These are phyloP conservation scores for Ophiostoma ips DNA, from an alignment of 2,329 filamentous ascomycete species.

Conservation along the genomic window DNA sequence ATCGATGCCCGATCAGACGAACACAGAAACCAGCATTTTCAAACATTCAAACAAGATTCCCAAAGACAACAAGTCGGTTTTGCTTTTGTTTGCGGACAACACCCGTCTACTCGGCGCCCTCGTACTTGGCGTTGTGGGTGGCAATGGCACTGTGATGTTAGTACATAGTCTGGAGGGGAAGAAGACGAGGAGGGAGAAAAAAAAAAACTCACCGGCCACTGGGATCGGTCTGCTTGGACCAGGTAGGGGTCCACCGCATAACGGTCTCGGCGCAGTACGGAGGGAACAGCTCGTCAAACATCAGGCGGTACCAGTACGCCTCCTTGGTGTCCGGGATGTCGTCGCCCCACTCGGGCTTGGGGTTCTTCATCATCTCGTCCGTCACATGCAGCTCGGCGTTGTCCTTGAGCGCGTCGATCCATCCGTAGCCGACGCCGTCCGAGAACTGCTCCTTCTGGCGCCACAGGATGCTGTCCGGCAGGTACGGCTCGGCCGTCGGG, in stretches of 20 bases:
- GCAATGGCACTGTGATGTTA: slow-evolving; percentile 49
- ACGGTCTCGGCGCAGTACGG: slow-evolving; percentile 82
- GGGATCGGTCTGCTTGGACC: slow-evolving; percentile 92
- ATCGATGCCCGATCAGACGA: too few relatives aligned
- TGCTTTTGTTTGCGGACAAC: neutral
- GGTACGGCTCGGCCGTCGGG: slow-evolving; percentile 66
- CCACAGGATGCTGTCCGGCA: slow-evolving; percentile 94
- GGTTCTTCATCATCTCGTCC: slow-evolving; percentile 97
- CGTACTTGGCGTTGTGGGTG: slow-evolving; percentile 63
- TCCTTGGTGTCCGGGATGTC: slow-evolving; percentile 96
- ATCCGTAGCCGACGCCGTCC: slow-evolving; percentile 95
- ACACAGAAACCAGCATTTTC: neutral
- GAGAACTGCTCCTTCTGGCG: slow-evolving; percentile 99
- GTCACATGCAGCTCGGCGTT: slow-evolving; percentile 78
- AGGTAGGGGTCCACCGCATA: slow-evolving; percentile 92
- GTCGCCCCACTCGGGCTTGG: slow-evolving; percentile 86
- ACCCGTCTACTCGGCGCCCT: slow-evolving; percentile 21
- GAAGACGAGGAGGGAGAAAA: neutral
- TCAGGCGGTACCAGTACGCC: slow-evolving; percentile 95
- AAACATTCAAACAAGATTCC: neutral
- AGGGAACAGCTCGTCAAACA: slow-evolving; percentile 99
- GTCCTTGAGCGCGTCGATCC: slow-evolving; percentile 97
- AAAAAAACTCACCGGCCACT: slow-evolving; percentile 58
- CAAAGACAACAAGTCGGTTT: neutral
- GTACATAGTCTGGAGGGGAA: neutral